Evolutionary conservation across 2,329 filamentous ascomycete genomes (phyloP), one percentile per base, ranked within the genome.

Genomic region (Lachnellula occidentalis): DNA sequence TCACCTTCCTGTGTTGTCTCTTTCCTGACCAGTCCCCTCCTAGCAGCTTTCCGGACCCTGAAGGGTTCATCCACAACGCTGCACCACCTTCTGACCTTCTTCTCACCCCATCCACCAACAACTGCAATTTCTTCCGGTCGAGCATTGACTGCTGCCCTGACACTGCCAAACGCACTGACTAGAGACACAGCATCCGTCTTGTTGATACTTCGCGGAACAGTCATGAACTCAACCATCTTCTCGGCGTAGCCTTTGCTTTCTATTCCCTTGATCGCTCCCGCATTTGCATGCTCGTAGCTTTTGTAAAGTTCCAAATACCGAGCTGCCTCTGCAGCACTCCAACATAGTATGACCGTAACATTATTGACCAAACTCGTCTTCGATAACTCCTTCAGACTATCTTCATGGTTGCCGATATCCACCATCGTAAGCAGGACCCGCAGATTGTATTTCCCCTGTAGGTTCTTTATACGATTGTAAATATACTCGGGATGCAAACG

Each of bases 401-500:
- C 91, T 71, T 97, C 90, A 66, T 97, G 94, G 67, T 95, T 96
- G 22, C 87, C 83, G 50, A 99, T 96, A 71, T 99, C 94, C 24
- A 97, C 92, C 82, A 97, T 91, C 19, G 87, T 85, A 48, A 99
- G 79, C 27, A 99, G 74, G 50, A 99, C 79, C 47, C 94, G 88
- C 19, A 99, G 79, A 61, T 85, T 87, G 74, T 95, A 97, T 72
- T 88, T 90, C 49, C 88, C 89, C 50, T 88, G 88, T 4, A 99
- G 77, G 48, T 85, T 83, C 50, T 88, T 86, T 63, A 99, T 95
- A 54, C 94, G 87, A 22, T 87, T 91, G 75, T 97, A 97, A 66
- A 99, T 90, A 75, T 99, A 99, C 72, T 99, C 94, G 1, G 94
- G 94, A 68, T 99, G 94, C 50, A 99, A 79, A 27, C 92, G 90